These are phyloP conservation scores for Saksenaea oblongispora DNA, from an alignment of 371 early-diverging fungal genomes.

Conservation along the genomic window DNA sequence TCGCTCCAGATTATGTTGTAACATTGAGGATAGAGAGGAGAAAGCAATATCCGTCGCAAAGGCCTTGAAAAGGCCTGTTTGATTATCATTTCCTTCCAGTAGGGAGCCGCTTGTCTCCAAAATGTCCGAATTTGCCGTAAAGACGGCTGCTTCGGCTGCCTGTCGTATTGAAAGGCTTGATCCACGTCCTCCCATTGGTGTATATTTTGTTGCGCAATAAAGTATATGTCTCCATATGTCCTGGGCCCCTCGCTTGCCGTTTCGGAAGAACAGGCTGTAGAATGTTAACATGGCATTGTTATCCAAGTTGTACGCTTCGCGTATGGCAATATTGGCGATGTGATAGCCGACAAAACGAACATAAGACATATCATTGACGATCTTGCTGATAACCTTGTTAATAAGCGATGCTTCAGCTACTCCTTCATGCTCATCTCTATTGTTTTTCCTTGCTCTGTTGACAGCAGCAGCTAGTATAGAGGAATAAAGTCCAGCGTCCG, in stretches of 20 bases:
- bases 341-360: not conserved
- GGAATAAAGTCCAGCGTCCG: constrained; percentile 6
- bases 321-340: not conserved
- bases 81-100: not conserved
- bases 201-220: constrained; percentile 7
- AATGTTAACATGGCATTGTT: not conserved
- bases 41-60: not conserved
- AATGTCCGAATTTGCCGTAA: not conserved
- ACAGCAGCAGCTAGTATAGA: constrained; percentile 6
- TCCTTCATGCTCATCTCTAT: not conserved
- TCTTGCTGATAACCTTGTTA: no score
- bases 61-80: constrained; percentile 6
- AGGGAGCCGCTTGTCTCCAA: not conserved
- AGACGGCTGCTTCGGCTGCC: not conserved
- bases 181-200: not conserved
- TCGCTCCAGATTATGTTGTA: not conserved
- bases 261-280: not conserved
- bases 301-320: not conserved
- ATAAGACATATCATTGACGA: no score
- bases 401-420: not conserved
- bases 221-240: not conserved
- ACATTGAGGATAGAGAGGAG: not conserved
- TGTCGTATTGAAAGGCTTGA: not conserved
- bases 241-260: not conserved
- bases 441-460: not conserved